Evolutionary conservation across 208 protist species (phyloP).

Genomic region (Crithidia acanthocephali): DNA sequence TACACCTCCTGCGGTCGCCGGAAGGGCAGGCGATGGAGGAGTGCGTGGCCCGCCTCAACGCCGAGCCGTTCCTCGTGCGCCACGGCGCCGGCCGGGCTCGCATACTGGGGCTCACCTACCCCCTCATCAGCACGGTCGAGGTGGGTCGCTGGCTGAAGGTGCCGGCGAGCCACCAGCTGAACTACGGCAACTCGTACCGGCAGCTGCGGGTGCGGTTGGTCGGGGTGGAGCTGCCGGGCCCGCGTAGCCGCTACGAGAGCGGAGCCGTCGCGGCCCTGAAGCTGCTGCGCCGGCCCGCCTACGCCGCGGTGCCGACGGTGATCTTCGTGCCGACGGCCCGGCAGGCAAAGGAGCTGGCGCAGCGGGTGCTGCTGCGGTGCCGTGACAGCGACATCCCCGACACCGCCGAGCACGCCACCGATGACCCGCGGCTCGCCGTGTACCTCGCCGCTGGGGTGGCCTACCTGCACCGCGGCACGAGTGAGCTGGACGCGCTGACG

Average conservation of each 20-base stretch:
- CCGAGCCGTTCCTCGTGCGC: conserved; percentile 64
- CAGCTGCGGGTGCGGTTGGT: conserved; percentile 71
- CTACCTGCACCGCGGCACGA: conserved; percentile 77
- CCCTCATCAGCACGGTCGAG: conserved; percentile 82
- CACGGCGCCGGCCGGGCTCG: conserved; percentile 56
- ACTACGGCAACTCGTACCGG: conserved; percentile 80
- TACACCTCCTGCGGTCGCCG: conserved; percentile 79
- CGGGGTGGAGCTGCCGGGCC: conserved; percentile 54
- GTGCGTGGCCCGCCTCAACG: conserved; percentile 78
- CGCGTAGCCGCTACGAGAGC: conserved; percentile 71
- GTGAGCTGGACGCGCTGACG: conserved; percentile 59
- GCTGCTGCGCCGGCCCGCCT: conserved; percentile 57
- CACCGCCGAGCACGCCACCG: conserved; percentile 20
- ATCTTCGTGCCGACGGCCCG: conserved; percentile 73
- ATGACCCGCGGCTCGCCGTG: conserved; percentile 58
- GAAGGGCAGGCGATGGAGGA: conserved; percentile 84
- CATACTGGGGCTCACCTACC: conserved; percentile 85
- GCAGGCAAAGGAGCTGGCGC: conserved; percentile 68
- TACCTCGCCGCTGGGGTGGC: conserved; percentile 75
- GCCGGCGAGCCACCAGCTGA: conserved; percentile 60
- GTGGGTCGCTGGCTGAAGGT: conserved; percentile 88
- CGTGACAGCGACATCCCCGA: conserved; percentile 73
- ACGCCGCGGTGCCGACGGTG: conserved; percentile 58
- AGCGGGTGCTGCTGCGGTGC: conserved; percentile 76
- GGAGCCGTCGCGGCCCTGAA: conserved; percentile 56